A percentile compares a stretch with the other conserved stretches of the same genome.
Evolutionary conservation across 1,284 basidiomycete genomes (phyloP).

Genomic region (Trametes hirsuta): DNA sequence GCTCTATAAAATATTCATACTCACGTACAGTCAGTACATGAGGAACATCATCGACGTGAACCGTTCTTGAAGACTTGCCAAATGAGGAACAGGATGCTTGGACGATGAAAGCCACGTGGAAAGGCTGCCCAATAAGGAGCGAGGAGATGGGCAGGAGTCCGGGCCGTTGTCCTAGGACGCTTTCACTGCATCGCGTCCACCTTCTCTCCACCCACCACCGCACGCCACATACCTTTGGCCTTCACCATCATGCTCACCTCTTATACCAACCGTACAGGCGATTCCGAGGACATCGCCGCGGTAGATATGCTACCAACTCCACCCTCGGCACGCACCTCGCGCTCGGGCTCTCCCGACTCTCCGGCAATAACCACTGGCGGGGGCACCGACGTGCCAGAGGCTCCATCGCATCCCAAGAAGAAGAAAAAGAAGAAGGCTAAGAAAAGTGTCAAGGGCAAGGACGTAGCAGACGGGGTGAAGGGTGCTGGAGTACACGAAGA

Average conservation of each 20-base stretch:
- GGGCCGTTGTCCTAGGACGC: conserved; percentile 1
- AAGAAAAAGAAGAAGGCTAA: conserved; percentile 75
- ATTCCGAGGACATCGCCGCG: conserved; percentile 6
- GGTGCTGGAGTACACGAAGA: conserved; percentile 30
- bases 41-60: not conserved
- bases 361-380: conserved; percentile 4
- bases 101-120: conserved; percentile 1
- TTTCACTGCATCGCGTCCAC: not conserved
- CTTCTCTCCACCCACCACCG: not conserved
- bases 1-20: too few species aligned
- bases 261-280: not conserved
- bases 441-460: conserved; percentile 54
- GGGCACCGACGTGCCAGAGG: conserved; percentile 4
- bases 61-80: conserved; percentile 7
- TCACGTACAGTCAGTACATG: not conserved
- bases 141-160: not conserved
- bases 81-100: not conserved
- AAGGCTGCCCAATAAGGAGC: not conserved
- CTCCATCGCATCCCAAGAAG: conserved; percentile 52
- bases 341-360: conserved; percentile 26
- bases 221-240: not conserved
- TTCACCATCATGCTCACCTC: not conserved
- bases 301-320: conserved; percentile 26
- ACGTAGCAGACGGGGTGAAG: conserved; percentile 31
- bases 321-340: conserved; percentile 31